Evolutionary conservation across 495 filamentous ascomycete species (phyloP).

Genomic region (Cairneyella variabilis): DNA sequence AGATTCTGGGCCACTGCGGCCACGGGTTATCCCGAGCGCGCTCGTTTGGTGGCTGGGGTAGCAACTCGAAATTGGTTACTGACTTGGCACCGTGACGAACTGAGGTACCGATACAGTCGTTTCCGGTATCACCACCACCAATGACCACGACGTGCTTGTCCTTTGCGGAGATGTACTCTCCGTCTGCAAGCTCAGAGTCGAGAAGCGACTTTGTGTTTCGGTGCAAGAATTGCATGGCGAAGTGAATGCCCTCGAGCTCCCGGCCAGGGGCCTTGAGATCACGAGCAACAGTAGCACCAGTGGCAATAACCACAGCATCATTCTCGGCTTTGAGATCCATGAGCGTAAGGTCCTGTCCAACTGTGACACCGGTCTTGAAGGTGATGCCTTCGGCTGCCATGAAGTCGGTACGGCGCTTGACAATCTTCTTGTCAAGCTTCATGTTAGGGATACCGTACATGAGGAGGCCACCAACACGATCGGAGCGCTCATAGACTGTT

Average conservation of each 20-base stretch:
- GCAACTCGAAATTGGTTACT: slow-evolving; percentile 95
- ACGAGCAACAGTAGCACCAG: slow-evolving; percentile 94
- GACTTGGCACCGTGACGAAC: slow-evolving; percentile 97
- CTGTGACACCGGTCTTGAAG: slow-evolving; percentile 70
- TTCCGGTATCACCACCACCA: slow-evolving; percentile 97
- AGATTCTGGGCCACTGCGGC: slow-evolving; percentile 99
- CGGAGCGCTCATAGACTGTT: slow-evolving; percentile 94
- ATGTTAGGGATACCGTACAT: slow-evolving; percentile 99
- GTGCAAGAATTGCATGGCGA: slow-evolving; percentile 98
- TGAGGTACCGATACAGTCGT: slow-evolving; percentile 98
- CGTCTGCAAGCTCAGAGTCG: slow-evolving; percentile 84
- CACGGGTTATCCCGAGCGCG: slow-evolving; percentile 97
- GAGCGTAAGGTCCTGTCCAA: slow-evolving; percentile 79
- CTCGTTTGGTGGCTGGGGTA: slow-evolving; percentile 91
- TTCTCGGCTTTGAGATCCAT: slow-evolving; percentile 70
- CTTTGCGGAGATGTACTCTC: slow-evolving; percentile 92
- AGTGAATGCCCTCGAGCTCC: slow-evolving; percentile 91
- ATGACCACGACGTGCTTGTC: slow-evolving; percentile 97
- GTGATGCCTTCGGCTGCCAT: slow-evolving; percentile 90
- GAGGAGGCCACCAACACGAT: slow-evolving; percentile 88
- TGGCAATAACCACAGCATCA: slow-evolving; percentile 90
- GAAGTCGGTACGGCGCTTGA: slow-evolving; percentile 93
- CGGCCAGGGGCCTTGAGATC: slow-evolving; percentile 92
- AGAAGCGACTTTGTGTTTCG: slow-evolving; percentile 98
- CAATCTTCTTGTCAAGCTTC: slow-evolving; percentile 99